These are phyloP conservation scores for Chenopodium suecicum DNA, from an alignment of 148 eudicot genomes.

Conservation along the genomic window DNA sequence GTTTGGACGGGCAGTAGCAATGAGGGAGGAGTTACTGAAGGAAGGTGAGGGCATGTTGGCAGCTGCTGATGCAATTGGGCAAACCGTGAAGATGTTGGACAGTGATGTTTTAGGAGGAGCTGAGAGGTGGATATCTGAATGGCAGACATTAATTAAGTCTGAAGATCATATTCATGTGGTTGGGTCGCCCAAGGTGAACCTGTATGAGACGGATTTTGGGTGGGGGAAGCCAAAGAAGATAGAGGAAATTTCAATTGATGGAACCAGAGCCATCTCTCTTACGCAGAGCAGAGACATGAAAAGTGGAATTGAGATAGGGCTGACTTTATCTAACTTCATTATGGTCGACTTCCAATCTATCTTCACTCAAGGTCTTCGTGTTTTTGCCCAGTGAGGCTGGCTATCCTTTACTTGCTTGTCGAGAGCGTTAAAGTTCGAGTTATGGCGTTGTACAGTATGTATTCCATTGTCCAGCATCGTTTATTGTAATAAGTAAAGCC, in stretches of 20 bases:
- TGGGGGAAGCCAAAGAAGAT: slow-evolving; percentile 49
- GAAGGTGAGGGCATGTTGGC: slow-evolving; percentile 40
- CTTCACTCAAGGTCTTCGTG: slow-evolving; percentile 19
- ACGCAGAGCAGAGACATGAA: slow-evolving; percentile 36
- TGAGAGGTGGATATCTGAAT: slow-evolving; percentile 39
- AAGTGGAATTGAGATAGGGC: slow-evolving; percentile 57
- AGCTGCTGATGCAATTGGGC: slow-evolving; percentile 47
- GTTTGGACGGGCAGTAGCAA: slow-evolving; percentile 31
- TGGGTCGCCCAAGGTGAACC: slow-evolving; percentile 56
- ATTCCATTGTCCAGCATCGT: too few species aligned
- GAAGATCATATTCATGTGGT: slow-evolving; percentile 38
- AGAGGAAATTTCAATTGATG: slow-evolving; percentile 44
- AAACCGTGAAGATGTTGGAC: slow-evolving; percentile 31
- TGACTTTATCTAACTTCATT: slow-evolving; percentile 28
- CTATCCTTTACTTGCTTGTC: not conserved
- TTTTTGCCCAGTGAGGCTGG: not conserved
- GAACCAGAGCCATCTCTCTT: slow-evolving; percentile 36
- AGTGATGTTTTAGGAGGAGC: slow-evolving; percentile 34
- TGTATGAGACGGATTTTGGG: slow-evolving; percentile 55
- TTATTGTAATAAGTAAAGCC: too few species aligned
- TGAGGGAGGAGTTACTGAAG: slow-evolving; percentile 27
- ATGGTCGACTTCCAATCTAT: slow-evolving; percentile 36
- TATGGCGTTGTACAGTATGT: too few species aligned
- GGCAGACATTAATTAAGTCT: slow-evolving; percentile 30
- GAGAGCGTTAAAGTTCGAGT: too few species aligned